Evolutionary conservation across 148 eudicot species (phyloP).

Genomic region (Bassia scoparia): DNA sequence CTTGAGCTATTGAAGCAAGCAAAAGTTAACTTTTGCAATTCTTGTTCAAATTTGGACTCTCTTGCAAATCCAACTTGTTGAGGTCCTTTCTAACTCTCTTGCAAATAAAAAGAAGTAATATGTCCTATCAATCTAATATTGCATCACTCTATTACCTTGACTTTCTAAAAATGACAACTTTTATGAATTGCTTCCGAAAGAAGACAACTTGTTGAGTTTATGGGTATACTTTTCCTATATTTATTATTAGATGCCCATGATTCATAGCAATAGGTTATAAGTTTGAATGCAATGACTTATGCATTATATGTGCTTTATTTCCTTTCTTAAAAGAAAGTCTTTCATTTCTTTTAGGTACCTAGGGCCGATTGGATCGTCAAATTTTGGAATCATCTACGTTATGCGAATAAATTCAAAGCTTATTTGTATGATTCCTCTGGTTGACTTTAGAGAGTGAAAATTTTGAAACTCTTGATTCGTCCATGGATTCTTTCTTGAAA

Average conservation of each 20-base stretch:
- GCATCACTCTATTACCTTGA: too few species aligned
- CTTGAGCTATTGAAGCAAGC: constrained; percentile 7
- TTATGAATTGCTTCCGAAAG: neutral
- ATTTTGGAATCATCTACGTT: neutral
- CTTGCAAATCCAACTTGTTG: neutral
- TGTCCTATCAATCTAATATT: neutral
- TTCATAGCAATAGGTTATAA: neutral
- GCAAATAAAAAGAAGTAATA: neutral
- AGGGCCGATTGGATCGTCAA: constrained; percentile 2
- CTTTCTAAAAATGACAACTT: neutral
- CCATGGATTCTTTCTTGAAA: constrained; percentile 56
- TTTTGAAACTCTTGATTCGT: neutral
- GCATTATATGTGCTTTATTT: neutral
- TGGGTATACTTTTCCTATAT: neutral
- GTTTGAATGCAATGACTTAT: neutral
- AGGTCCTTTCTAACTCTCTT: too few species aligned
- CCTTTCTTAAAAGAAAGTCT: neutral
- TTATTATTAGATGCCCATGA: neutral
- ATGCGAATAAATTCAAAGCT: neutral
- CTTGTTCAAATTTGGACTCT: neutral
- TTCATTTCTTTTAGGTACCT: constrained; percentile 9
- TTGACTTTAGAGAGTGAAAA: constrained; percentile 3
- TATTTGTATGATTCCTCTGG: neutral
- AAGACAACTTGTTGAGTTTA: neutral
- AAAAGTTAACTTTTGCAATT: neutral